Evolutionary conservation across 169 alveolate genomes (phyloP).

Genomic region (Plasmodium coatneyi): DNA sequence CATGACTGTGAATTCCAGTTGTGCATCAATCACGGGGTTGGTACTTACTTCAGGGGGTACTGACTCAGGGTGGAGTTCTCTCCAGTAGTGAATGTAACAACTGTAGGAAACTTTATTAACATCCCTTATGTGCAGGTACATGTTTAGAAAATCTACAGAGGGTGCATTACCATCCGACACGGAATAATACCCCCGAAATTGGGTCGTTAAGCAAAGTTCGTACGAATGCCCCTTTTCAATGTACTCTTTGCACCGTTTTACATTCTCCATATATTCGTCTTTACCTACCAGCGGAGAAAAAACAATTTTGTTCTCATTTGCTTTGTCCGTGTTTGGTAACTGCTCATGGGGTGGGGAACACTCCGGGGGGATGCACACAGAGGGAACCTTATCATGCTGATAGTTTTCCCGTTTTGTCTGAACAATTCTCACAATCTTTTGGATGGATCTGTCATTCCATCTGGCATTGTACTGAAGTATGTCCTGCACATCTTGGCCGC

Average conservation of each 20-base stretch:
- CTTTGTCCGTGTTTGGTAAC: neutral
- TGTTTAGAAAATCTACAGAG: neutral
- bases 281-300: neutral
- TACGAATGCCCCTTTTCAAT: slow-evolving; percentile 74
- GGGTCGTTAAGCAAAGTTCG: slow-evolving; percentile 79
- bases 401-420: neutral
- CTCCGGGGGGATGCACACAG: neutral
- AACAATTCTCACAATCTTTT: neutral
- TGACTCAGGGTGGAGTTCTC: neutral
- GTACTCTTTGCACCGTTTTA: slow-evolving; percentile 39
- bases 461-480: neutral
- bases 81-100: slow-evolving; percentile 10
- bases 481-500: neutral
- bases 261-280: slow-evolving; percentile 43
- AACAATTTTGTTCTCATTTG: neutral
- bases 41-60: neutral
- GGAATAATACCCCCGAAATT: slow-evolving; percentile 7
- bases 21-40: neutral
- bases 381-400: neutral
- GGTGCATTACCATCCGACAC: neutral
- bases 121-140: slow-evolving; percentile 45
- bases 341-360: neutral
- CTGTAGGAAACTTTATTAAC: slow-evolving; percentile 43
- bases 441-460: neutral
- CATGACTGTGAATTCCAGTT: slow-evolving; percentile 11